Percentiles rank a stretch among this genome's conserved stretches.
Conservation (phyloP, 1,284 basidiomycete species). For the Ustilago tritici region DNA sequence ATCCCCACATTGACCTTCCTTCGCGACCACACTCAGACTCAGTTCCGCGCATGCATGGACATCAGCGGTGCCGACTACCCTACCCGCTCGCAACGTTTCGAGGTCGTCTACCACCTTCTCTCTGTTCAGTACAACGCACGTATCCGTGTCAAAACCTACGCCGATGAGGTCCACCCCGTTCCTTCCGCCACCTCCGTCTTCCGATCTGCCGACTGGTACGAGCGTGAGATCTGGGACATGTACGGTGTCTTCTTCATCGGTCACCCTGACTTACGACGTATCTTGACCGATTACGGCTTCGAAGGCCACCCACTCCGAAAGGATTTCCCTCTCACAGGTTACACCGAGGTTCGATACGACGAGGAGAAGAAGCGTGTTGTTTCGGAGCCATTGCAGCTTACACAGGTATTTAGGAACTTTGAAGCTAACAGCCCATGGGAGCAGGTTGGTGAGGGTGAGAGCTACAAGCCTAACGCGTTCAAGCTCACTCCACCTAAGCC, state of each 20-base stretch:
- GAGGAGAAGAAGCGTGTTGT: constrained; percentile 99
- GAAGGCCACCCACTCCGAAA: constrained; percentile 98
- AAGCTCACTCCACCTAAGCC: constrained; percentile 71
- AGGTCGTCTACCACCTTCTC: constrained; percentile 95
- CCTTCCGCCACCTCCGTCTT: constrained; percentile 85
- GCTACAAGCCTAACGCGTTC: constrained; percentile 74
- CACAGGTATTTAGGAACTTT: constrained; percentile 98
- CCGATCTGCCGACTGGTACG: constrained; percentile 97
- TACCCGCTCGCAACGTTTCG: constrained; percentile 91
- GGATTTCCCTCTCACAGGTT: constrained; percentile 97
- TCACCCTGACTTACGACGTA: constrained; percentile 95
- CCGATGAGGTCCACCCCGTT: constrained; percentile 92
- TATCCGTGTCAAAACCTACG: constrained; percentile 97
- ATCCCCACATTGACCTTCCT: constrained; percentile 91
- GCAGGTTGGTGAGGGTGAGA: constrained; percentile 87
- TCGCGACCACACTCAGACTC: constrained; percentile 94
- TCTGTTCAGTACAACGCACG: constrained; percentile 80
- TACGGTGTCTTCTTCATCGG: constrained; percentile 96
- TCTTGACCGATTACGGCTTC: constrained; percentile 98
- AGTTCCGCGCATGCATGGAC: constrained; percentile 93
- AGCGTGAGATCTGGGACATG: constrained; percentile 98
- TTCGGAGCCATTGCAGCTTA: constrained; percentile 96
- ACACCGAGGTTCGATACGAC: constrained; percentile 96
- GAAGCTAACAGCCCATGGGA: constrained; percentile 87
- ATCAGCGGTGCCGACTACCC: constrained; percentile 96